Base-by-base conservation (phyloP, 2,329 filamentous ascomycete genomes). In the Alternaria angustiovoidea region DNA sequence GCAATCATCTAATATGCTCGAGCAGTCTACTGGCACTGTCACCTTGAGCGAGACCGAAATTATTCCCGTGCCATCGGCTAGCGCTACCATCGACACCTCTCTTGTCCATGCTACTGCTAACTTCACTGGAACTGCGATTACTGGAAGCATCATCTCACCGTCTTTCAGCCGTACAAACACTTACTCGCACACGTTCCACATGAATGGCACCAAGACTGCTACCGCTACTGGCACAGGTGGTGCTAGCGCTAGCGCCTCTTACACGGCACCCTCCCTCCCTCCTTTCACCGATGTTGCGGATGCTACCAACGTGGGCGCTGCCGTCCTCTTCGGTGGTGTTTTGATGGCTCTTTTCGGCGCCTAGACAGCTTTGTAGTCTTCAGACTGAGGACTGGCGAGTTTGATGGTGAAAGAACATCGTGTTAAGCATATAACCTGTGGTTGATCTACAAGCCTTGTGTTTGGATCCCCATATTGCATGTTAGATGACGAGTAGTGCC, bases 221-320 rank as follows among this genome's bases (percentile, higher is more conserved):
- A 36, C 42, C 12, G 32, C 20, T 4, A 60, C 57, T 2, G 44
- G 41, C 38, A 57, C 48, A 7, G 51, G 54, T 20, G 14, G 20
- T 26, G 41, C 48, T 11, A 64, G 41, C 4, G 28, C 41, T 12
- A 64, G 41, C 4, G 28, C 41, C 11, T 48, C 52, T 7, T 57
- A 53, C 24, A 14, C 41, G 8, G 20, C 42, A 14, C 51, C 51
- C 1, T 16, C 34, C 0, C 46, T 49, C 32, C 51, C 62, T 28
- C n/a, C n/a, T 1, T 51, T 54, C 28, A 59, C 43, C 20, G 57
- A 53, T 46, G 62, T 56, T 1, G 60, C 62, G 6, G 48, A 51
- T 30, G 54, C 20, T 34, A 52, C 43, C 22, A 43, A 57, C 4
- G 26, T 62, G 22, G 59, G 43, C 22, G 41, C 30, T 57, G 32